Conservation (phyloP, 2,329 filamentous ascomycete species). For the Sarocladium kiliense region DNA sequence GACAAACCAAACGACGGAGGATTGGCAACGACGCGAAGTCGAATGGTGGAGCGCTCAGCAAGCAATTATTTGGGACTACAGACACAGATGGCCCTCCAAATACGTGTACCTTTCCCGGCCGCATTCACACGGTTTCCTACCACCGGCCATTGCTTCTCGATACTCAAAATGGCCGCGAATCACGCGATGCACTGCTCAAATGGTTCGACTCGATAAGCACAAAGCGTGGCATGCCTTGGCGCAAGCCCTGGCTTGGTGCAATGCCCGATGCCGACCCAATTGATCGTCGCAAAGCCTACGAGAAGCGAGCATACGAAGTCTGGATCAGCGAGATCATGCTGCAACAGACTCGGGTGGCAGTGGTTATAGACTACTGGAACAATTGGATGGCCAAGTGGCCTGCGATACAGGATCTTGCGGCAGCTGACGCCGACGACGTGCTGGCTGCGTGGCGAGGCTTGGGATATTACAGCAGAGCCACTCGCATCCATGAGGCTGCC, state of each 20-base stretch:
- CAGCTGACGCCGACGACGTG: conserved; percentile 49
- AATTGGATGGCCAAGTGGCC: conserved; percentile 58
- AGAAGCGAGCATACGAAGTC: conserved; percentile 57
- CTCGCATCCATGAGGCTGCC: conserved; percentile 53
- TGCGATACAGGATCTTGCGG: conserved; percentile 50
- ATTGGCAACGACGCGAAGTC: background rate
- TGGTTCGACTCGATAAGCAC: conserved; percentile 48
- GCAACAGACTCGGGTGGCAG: conserved; percentile 59
- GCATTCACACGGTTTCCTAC: conserved; percentile 25
- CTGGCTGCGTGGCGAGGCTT: conserved; percentile 55
- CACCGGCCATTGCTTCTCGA: conserved; percentile 46
- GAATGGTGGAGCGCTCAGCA: background rate
- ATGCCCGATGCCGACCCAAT: conserved; percentile 17
- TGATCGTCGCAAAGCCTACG: conserved; percentile 37
- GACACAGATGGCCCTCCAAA: background rate
- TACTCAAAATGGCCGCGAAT: conserved; percentile 18
- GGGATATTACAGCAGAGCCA: conserved; percentile 61
- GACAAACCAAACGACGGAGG: conserved; percentile 8
- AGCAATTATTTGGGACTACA: background rate
- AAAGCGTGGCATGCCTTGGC: conserved; percentile 52
- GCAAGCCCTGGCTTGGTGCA: conserved; percentile 51
- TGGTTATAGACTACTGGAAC: conserved; percentile 59
- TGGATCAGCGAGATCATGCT: conserved; percentile 66
- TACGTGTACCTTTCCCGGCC: conserved; percentile 8
- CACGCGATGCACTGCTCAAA: conserved; percentile 34